These are phyloP conservation scores for Annulohypoxylon truncatum DNA, from an alignment of 2,329 filamentous ascomycete genomes.

Conservation along the genomic window DNA sequence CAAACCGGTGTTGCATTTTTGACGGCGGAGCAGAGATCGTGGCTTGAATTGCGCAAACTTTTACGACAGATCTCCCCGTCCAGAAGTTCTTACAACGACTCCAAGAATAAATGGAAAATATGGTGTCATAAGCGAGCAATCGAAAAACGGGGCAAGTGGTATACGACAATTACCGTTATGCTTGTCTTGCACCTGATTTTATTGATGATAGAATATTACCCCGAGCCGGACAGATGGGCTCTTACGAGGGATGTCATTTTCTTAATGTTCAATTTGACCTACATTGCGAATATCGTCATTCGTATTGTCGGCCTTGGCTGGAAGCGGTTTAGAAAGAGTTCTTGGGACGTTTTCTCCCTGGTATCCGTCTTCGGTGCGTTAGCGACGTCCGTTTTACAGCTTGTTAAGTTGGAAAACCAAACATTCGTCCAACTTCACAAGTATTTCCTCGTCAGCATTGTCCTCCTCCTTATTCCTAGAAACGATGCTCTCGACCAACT, in stretches of 20 bases:
- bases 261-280: conserved; percentile 82
- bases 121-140: conserved; percentile 97
- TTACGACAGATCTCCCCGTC: conserved; percentile 93
- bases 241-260: conserved; percentile 79
- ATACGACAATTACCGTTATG: conserved; percentile 80
- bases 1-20: conserved; percentile 97
- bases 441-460: conserved; percentile 89
- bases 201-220: conserved; percentile 86
- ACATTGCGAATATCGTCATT: conserved; percentile 83
- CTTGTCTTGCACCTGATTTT: conserved; percentile 86
- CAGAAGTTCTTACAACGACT: conserved; percentile 85
- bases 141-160: conserved; percentile 94
- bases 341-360: conserved; percentile 94
- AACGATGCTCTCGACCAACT: conserved; percentile 98
- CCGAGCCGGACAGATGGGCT: conserved; percentile 78
- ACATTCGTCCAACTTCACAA: conserved; percentile 88
- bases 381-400: conserved; percentile 80
- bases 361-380: conserved; percentile 83
- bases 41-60: conserved; percentile 93
- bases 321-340: conserved; percentile 89
- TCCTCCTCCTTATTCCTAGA: conserved; percentile 89
- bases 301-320: conserved; percentile 90
- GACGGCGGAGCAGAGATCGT: conserved; percentile 94
- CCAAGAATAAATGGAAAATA: conserved; percentile 81
- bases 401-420: conserved; percentile 69